These are phyloP conservation scores for Gymnopus androsaceus DNA, from an alignment of 1,284 basidiomycete species.

Conservation along the genomic window DNA sequence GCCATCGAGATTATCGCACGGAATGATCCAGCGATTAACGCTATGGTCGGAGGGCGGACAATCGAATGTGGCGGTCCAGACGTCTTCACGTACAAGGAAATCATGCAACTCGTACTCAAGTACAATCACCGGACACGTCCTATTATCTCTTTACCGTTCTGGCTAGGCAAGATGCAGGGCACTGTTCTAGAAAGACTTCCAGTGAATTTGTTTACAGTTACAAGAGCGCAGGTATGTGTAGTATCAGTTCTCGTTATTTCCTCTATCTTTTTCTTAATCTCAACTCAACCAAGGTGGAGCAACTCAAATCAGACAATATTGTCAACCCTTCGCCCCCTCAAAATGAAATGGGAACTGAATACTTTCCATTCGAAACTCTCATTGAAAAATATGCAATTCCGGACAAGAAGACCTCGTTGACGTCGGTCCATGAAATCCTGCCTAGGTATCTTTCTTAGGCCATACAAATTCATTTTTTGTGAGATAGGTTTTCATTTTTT, in stretches of 20 bases:
- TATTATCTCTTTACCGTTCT: slow-evolving; percentile 63
- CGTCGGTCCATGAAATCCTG: background rate
- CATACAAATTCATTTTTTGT: no score
- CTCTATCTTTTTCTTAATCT: background rate
- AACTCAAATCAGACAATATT: slow-evolving; percentile 11
- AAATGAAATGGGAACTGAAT: background rate
- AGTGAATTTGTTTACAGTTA: slow-evolving; percentile 64
- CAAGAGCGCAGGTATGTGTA: slow-evolving; percentile 56
- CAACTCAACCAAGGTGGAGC: no score
- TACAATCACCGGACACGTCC: slow-evolving; percentile 53
- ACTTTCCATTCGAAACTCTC: slow-evolving; percentile 9
- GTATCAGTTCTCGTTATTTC: slow-evolving; percentile 2
- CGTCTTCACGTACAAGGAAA: slow-evolving; percentile 61
- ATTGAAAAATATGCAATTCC: slow-evolving; percentile 7
- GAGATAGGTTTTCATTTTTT: no score
- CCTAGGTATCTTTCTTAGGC: background rate
- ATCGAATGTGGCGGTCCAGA: slow-evolving; percentile 73
- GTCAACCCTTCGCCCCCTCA: background rate
- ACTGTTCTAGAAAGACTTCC: slow-evolving; percentile 63
- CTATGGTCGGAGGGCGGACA: slow-evolving; percentile 52
- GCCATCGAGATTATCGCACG: slow-evolving; percentile 61
- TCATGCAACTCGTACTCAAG: slow-evolving; percentile 63
- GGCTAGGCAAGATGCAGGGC: slow-evolving; percentile 61
- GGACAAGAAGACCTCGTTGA: background rate
- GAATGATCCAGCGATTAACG: slow-evolving; percentile 40